These are phyloP conservation scores for Debaryomyces nepalensis DNA, from an alignment of 1,139 yeast species.

Conservation along the genomic window DNA sequence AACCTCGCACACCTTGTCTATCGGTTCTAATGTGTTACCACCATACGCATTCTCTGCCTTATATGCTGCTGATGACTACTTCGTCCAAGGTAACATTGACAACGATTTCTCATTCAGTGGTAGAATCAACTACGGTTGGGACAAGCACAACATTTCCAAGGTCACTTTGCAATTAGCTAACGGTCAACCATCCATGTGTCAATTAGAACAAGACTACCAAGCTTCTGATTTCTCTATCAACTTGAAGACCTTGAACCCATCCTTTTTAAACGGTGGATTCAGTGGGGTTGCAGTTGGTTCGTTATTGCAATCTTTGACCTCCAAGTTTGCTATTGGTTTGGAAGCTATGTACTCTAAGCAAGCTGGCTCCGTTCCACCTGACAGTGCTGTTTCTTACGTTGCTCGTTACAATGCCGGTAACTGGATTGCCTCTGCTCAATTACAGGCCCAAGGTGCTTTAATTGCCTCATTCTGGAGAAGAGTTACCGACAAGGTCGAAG, in stretches of 20 bases:
- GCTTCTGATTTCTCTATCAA: constrained; percentile 88
- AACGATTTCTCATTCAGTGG: constrained; percentile 86
- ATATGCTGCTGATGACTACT: constrained; percentile 83
- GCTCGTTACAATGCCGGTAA: constrained; percentile 86
- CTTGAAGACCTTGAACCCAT: constrained; percentile 90
- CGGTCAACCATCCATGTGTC: constrained; percentile 93
- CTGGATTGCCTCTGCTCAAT: constrained; percentile 95
- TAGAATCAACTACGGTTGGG: constrained; percentile 92
- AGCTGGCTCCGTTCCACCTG: constrained; percentile 77
- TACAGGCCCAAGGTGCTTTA: constrained; percentile 91
- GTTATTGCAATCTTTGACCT: constrained; percentile 84
- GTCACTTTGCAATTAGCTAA: constrained; percentile 86
- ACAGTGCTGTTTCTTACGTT: constrained; percentile 87
- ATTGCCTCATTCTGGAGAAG: constrained; percentile 93
- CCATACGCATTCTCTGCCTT: constrained; percentile 91
- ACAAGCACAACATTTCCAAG: constrained; percentile 76
- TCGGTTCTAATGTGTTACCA: constrained; percentile 87
- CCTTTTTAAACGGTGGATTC: constrained; percentile 67
- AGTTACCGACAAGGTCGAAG: constrained; percentile 91
- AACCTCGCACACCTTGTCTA: constrained; percentile 90
- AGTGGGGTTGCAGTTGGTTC: constrained; percentile 91
- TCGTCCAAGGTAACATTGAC: constrained; percentile 91
- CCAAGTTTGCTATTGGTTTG: constrained; percentile 84
- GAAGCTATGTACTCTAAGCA: constrained; percentile 91
- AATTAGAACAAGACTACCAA: constrained; percentile 94